Base-by-base conservation (phyloP, 305 asterid genomes). In the Ajuga reptans region DNA sequence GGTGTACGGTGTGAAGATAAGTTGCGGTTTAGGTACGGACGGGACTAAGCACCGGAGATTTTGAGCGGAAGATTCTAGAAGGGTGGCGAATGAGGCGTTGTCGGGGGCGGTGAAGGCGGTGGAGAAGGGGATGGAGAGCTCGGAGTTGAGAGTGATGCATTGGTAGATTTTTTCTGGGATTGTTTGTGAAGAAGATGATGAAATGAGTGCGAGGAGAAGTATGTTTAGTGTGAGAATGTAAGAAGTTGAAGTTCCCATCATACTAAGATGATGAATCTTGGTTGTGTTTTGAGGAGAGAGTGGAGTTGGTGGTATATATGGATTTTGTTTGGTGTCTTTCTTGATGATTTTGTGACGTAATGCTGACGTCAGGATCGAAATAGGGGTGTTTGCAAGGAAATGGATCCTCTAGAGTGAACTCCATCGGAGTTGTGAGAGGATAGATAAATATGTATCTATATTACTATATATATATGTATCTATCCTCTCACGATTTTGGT, bases 91-190 rank as follows among this genome's bases (percentile, higher is more conserved):
- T 0, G 94, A 82, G 9, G 86, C 75, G 55, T 85, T 85, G 69
- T 68, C 79, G 0, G 96, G 94, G 59, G 89, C 76, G 9, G 77
- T 79, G 66, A 87, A 89, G 12, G 84, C 90, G 1, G 84, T 54
- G 36, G 94, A 82, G 69, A 87, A 87, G 0, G 96, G 94, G 75
- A 86, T 61, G 6, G 88, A 72, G 51, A 78, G 84, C 17, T 87
- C 94, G 31, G 96, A 87, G 58, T 89, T 84, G 41, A 78, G 83
- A 61, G 84, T 81, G 5, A 89, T 82, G 82, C 96, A 89, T 11
- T 71, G 79, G 70, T 75, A 85, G 73, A 87, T 81, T 10, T 41
- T 80, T 7, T 84, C 86, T 69, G 69, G 84, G 70, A 78, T 62
- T 31, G 87, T 53, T 18, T 83, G 84, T 18, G 92, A 79, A n/a